Evolutionary conservation across 192 early-diverging fungal species (phyloP), one percentile per base, ranked within the genome.

Genomic region (Entomortierella lignicola): DNA sequence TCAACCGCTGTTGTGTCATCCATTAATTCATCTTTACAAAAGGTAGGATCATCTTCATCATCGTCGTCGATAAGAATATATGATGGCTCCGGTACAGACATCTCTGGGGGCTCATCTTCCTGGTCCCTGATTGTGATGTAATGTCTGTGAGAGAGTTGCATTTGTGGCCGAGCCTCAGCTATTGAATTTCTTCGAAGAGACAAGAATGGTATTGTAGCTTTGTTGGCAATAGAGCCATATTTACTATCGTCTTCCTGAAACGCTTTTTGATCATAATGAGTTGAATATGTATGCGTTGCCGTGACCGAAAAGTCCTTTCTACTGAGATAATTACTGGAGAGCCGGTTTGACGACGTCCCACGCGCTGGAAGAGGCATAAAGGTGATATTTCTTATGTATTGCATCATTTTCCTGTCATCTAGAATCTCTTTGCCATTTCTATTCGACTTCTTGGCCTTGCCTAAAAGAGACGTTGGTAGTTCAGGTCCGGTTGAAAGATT

Each of bases 361-460:
- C 29, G 21, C 2, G 34, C 21, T 23, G 63, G 58, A 2, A 57
- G 8, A 37, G 51, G 15, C 60, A 77, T 68, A 18, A 77, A 77
- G 1, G 29, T 34, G 8, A 77, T 67, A 53, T 57, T 41, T 5
- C 53, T 55, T 15, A 77, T 55, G 29, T 68, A 26, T 11, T 68
- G 30, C 18, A 60, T 52, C 23, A 77, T 44, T 18, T 63, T 63
- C 2, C 72, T 43, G 41, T 77, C 72, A 34, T 77, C 65, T 31
- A 63, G 12, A 39, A 72, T 57, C 6, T n/a, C 44, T 32, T 48
- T 62, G 12, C 12, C 55, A n/a, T 32, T 31, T 10, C 27, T 57
- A 15, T 34, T 20, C 8, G 13, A 0, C 57, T 3, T 41, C 47
- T 7, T 34, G 27, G 34, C 12, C 30, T 18, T n/a, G 2, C 6